phyloP scores from a whole-genome alignment of 345 rosid genomes.

The Lepidium sativum region DNA sequence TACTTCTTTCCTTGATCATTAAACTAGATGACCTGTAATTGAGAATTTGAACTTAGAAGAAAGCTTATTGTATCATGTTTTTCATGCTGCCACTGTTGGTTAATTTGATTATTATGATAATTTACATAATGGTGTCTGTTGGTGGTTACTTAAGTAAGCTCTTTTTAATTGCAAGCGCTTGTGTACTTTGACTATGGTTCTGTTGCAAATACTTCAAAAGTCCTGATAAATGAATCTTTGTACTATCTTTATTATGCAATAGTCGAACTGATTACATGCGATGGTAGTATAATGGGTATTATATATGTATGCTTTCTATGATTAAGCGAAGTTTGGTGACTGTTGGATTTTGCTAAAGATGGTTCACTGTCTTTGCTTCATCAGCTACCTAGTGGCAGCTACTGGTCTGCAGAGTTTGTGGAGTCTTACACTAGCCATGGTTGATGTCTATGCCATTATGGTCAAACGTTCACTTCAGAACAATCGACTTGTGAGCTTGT shows the following conservation, averaged over 20 bases:
- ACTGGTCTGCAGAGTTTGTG: constrained; percentile 68
- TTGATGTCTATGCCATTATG: constrained; percentile 57
- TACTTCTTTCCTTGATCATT: neutral
- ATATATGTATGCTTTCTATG: neutral
- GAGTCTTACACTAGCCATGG: constrained; percentile 59
- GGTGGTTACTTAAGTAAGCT: neutral
- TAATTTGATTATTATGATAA: neutral
- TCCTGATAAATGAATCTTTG: neutral
- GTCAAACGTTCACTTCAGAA: constrained; percentile 68
- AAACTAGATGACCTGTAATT: neutral
- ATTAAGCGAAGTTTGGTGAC: neutral
- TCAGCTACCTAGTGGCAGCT: constrained; percentile 76
- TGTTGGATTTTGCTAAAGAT: neutral
- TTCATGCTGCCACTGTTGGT: neutral
- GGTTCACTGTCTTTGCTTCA: constrained; percentile 7
- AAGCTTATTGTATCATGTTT: neutral
- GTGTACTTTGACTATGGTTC: neutral
- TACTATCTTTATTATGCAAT: neutral
- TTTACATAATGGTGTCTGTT: neutral
- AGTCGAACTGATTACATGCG: neutral
- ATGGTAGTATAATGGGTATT: neutral
- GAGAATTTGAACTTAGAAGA: neutral
- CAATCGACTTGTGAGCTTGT: constrained; percentile 36
- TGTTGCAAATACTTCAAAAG: neutral
- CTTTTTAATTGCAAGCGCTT: neutral